These are phyloP conservation scores for Mimosa bimucronata DNA, from an alignment of 306 rosid species.

Conservation along the genomic window DNA sequence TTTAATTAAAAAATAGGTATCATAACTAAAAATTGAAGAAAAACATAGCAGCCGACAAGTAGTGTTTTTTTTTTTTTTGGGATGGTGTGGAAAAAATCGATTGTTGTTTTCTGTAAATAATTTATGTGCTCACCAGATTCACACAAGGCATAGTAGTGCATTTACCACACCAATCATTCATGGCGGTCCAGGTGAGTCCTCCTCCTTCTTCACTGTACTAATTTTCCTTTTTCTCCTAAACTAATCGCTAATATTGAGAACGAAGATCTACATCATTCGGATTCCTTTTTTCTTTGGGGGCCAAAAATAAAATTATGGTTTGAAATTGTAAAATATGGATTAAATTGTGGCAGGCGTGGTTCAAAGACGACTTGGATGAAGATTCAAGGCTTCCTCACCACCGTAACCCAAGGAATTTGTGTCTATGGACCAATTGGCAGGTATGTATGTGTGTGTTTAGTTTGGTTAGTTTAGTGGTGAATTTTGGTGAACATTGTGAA, in stretches of 20 bases:
- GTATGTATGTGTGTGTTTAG: conserved; percentile 28
- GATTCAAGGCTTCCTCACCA: conserved; percentile 84
- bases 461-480: background rate
- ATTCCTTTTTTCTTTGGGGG: background rate
- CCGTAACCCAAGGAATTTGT: conserved; percentile 53
- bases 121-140: background rate
- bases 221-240: background rate
- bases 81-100: no score
- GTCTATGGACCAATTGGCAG: conserved; percentile 63
- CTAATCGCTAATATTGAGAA: background rate
- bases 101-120: no score
- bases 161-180: background rate
- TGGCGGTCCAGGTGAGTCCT: conserved; percentile 13
- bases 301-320: background rate
- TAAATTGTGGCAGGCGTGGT: conserved; percentile 70
- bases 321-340: background rate
- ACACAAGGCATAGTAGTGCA: background rate
- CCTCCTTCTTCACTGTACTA: background rate
- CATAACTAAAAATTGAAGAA: no score
- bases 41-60: no score
- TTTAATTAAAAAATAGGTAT: no score
- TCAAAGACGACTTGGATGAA: conserved; percentile 66
- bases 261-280: background rate
- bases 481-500: background rate
- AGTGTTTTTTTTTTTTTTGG: no score